Base-by-base conservation (phyloP, 352 stramenopile species). In the Phytophthora fragariae region DNA sequence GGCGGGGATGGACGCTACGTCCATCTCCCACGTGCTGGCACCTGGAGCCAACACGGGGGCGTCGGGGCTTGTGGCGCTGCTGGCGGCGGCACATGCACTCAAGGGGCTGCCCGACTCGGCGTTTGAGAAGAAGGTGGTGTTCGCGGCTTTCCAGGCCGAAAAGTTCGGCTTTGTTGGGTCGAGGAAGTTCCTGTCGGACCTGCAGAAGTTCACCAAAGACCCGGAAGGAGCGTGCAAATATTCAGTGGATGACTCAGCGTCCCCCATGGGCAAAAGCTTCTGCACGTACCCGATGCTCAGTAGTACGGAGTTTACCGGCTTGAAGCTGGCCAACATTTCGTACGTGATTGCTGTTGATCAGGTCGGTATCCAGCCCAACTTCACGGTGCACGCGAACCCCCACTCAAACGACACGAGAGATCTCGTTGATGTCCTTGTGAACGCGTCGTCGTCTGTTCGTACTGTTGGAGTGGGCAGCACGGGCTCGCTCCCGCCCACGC, bases 131-230 rank as follows among this genome's bases (percentile, higher is more conserved):
- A 83, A 88, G 64, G 77, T 96, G 55, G 86, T 95, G 61, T 96
- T 96, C 78, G 85, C 87, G 1, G 79, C 82, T 33, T 96, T 96
- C 75, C 88, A 95, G 60, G 86, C 77, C 6, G 89, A 96, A 57
- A 91, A 90, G 29, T 95, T 85, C 58, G 89, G 89, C 15, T 96
- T 96, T 77, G 87, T 93, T 3, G 89, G 89, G 52, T 96, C 89
- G 39, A 84, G 89, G 17, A 85, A 83, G 56, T 94, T 96, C 66
- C 72, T 96, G 3, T 77, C 80, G 9, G 89, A 96, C 64, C 41
- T 95, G 27, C 70, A 84, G 49, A 74, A 72, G 52, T 91, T 91
- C 46, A 81, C 75, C 0, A 81, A 84, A 21, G 70, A 89, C n/a
- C 63, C 75, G 3, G 68, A 81, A 29, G 71, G 57, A 52, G 84